A percentile compares a stretch with the other conserved stretches of the same genome.
phyloP scores from a whole-genome alignment of 2,329 filamentous ascomycete species.

The Penicillium sp. region DNA sequence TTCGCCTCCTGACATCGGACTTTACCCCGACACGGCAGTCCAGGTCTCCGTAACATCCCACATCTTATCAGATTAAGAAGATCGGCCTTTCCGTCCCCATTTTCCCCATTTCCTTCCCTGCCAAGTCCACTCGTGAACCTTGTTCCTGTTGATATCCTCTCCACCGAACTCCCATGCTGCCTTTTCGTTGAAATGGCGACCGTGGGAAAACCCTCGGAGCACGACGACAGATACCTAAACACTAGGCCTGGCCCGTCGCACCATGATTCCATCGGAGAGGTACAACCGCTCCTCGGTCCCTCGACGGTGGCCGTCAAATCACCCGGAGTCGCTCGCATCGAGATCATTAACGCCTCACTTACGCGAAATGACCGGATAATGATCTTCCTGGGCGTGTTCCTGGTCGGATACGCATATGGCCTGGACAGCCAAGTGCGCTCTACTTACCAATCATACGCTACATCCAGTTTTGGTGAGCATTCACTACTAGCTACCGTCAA shows the following conservation, averaged over 20 bases:
- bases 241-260: not conserved
- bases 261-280: not conserved
- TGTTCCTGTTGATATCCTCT: not conserved
- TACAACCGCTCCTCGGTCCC: not conserved
- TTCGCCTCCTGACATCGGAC: not conserved
- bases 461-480: slow-evolving; percentile 4
- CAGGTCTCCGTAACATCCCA: not conserved
- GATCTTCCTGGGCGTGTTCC: slow-evolving; percentile 4
- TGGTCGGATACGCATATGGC: slow-evolving; percentile 6
- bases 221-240: not conserved
- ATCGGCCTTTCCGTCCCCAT: not conserved
- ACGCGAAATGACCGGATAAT: not conserved
- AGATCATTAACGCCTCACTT: not conserved
- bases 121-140: not conserved
- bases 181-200: not conserved
- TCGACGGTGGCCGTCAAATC: not conserved
- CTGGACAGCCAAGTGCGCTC: slow-evolving; percentile 6
- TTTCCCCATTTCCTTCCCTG: not conserved
- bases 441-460: slow-evolving; percentile 8
- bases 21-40: not conserved
- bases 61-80: slow-evolving; percentile 3
- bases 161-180: not conserved
- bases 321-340: slow-evolving; percentile 4
- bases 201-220: not conserved
- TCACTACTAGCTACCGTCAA: slow-evolving; percentile 6